Base-by-base conservation (phyloP, 2,329 filamentous ascomycete genomes). In the Diaporthe citrichinensis region DNA sequence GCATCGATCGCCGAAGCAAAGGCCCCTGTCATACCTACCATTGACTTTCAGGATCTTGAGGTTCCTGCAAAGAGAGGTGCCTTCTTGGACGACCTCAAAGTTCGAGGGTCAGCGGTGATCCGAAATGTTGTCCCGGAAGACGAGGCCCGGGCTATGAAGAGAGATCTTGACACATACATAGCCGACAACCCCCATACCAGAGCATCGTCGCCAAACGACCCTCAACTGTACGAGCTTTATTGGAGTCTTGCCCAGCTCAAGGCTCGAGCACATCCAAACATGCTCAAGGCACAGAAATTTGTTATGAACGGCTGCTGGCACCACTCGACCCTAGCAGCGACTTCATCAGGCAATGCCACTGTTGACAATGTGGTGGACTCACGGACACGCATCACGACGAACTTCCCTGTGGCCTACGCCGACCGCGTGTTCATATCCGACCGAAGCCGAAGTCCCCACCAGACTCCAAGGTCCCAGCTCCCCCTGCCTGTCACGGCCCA, bases 321-420 rank as follows among this genome's bases (percentile, higher is more conserved):
- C 77, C 88, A 88, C 2, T 85, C 84, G 12, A 31, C 15, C 23
- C 15, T 25, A 23, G 46, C 46, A 28, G 34, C 31, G 14, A 31
- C 34, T 6, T 28, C 34, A 53, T 28, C 65, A 49, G 34, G 8
- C 9, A 49, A 15, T 28, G 49, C 28, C 34, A 3, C 14, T 20
- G 15, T 20, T 15, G 65, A 55, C 34, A 14, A 12, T 3, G 17
- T 86, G 90, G 76, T 84, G n/a, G 85, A 3, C 80, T 82, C 17
- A 84, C 86, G 10, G 83, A 84, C 53, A 88, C 90, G n/a, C 82
- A 80, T 77, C 80, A 84, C 39, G 79, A 81, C 71, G 12, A 71
- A 71, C 14, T 83, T 81, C n/a, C 90, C 91, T 2, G 81, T 92
- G 17, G 85, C 87, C 31, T 93, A 93, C 77, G 91, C 90, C 5